phyloP scores from a whole-genome alignment of 768 basidiomycete species.

The Boletales sp. region DNA sequence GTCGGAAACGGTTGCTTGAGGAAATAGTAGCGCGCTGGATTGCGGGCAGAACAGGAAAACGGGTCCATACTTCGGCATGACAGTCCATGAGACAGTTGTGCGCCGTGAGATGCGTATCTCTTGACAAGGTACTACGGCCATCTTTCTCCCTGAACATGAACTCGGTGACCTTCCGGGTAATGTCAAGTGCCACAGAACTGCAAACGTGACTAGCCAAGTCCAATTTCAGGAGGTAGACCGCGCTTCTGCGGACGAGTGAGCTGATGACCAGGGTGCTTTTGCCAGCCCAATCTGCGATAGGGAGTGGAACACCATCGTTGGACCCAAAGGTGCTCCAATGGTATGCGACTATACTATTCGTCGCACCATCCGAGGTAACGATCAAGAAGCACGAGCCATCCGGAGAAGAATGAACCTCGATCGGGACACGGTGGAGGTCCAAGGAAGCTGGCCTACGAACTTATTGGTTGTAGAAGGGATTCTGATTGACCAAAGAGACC shows the following conservation, averaged over 20 bases:
- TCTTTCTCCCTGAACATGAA: slow-evolving; percentile 52
- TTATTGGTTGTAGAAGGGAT: not conserved
- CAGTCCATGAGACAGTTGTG: slow-evolving; percentile 55
- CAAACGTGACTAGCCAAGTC: slow-evolving; percentile 32
- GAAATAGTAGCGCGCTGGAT: slow-evolving; percentile 43
- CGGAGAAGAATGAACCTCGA: slow-evolving; percentile 41
- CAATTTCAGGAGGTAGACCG: slow-evolving; percentile 43
- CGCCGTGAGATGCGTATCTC: slow-evolving; percentile 19
- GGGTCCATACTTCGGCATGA: slow-evolving; percentile 54
- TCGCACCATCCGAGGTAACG: slow-evolving; percentile 21
- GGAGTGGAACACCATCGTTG: slow-evolving; percentile 38
- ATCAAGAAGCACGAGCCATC: slow-evolving; percentile 53
- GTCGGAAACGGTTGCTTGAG: slow-evolving; percentile 27
- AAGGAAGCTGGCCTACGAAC: slow-evolving; percentile 42
- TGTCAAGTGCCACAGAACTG: slow-evolving; percentile 46
- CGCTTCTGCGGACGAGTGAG: slow-evolving; percentile 41
- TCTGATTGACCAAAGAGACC: not conserved
- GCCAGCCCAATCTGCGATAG: slow-evolving; percentile 27
- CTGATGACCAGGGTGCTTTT: slow-evolving; percentile 34
- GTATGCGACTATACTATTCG: slow-evolving; percentile 34
- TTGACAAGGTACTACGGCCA: slow-evolving; percentile 15
- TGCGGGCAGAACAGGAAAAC: slow-evolving; percentile 55
- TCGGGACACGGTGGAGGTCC: slow-evolving; percentile 34
- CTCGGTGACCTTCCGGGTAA: slow-evolving; percentile 54
- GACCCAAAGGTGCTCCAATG: slow-evolving; percentile 62